Percentiles rank a stretch among this genome's conserved stretches.
Conservation (phyloP, 2,329 filamentous ascomycete species). For the Canariomyces notabilis region DNA sequence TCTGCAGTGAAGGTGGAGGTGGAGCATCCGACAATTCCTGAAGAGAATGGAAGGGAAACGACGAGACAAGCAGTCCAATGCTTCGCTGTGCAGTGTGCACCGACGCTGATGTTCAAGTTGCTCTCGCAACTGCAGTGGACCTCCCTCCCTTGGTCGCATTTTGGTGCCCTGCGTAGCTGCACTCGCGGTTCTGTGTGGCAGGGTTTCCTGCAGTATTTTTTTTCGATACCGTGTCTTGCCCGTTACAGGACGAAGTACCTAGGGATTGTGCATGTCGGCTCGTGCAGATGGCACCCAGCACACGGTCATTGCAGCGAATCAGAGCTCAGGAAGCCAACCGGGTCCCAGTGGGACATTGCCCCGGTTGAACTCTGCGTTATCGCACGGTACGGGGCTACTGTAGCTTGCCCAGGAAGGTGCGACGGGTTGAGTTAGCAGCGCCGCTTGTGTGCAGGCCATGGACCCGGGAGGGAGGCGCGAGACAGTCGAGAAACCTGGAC, state of each 20-base stretch:
- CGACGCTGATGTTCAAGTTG: constrained; percentile 11
- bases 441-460: too few relatives aligned
- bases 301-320: constrained; percentile 14
- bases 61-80: not conserved
- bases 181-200: constrained; percentile 6
- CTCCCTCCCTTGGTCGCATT: constrained; percentile 1
- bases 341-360: constrained; percentile 12
- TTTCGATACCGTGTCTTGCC: constrained; percentile 18
- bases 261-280: constrained; percentile 15
- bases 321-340: constrained; percentile 7
- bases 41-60: not conserved
- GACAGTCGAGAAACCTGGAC: too few relatives aligned
- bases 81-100: not conserved
- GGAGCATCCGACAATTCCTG: not conserved
- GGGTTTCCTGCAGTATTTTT: constrained; percentile 22
- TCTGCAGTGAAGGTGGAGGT: constrained; percentile 2
- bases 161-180: too few relatives aligned
- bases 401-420: not conserved
- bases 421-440: not conserved
- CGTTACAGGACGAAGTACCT: too few relatives aligned
- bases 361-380: constrained; percentile 9
- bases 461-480: too few relatives aligned
- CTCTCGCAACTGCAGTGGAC: constrained; percentile 12
- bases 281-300: constrained; percentile 9
- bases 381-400: too few relatives aligned